These are phyloP conservation scores for Arthroderma sp. DNA, from an alignment of 2,329 filamentous ascomycete genomes.

Conservation along the genomic window DNA sequence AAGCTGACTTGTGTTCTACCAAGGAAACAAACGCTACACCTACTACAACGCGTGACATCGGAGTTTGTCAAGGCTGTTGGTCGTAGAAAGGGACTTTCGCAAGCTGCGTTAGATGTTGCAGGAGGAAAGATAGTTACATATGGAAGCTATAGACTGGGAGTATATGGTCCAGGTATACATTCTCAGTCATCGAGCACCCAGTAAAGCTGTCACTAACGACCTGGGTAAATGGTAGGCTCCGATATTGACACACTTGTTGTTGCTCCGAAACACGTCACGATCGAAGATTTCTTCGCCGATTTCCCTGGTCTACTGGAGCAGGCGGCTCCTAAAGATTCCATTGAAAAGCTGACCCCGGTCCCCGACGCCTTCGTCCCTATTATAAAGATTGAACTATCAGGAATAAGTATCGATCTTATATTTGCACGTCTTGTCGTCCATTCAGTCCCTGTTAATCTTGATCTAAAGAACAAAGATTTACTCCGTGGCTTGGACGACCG, in stretches of 20 bases:
- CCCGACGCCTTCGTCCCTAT: slow-evolving; percentile 89
- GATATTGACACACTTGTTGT: slow-evolving; percentile 96
- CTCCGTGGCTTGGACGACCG: slow-evolving; percentile 75
- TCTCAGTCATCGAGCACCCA: not conserved
- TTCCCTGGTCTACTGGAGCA: slow-evolving; percentile 70
- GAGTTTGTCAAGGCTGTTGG: slow-evolving; percentile 80
- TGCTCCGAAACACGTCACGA: slow-evolving; percentile 74
- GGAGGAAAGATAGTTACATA: slow-evolving; percentile 92
- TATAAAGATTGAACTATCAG: slow-evolving; percentile 86
- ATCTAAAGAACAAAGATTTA: slow-evolving; percentile 69
- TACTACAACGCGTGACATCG: slow-evolving; percentile 65
- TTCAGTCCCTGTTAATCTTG: slow-evolving; percentile 58
- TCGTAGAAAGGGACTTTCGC: slow-evolving; percentile 56
- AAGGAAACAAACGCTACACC: slow-evolving; percentile 59
- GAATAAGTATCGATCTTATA: slow-evolving; percentile 91
- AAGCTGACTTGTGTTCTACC: not conserved
- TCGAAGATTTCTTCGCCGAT: slow-evolving; percentile 81
- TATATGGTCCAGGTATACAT: slow-evolving; percentile 60
- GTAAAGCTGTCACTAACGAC: not conserved
- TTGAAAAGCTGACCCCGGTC: slow-evolving; percentile 73
- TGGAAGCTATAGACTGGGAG: slow-evolving; percentile 86
- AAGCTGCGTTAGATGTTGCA: slow-evolving; percentile 65
- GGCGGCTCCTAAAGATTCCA: slow-evolving; percentile 63
- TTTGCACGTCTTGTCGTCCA: slow-evolving; percentile 63
- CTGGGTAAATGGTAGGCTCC: slow-evolving; percentile 45